phyloP scores from a whole-genome alignment of 768 basidiomycete species.

The Candolleomyces efflorescens region DNA sequence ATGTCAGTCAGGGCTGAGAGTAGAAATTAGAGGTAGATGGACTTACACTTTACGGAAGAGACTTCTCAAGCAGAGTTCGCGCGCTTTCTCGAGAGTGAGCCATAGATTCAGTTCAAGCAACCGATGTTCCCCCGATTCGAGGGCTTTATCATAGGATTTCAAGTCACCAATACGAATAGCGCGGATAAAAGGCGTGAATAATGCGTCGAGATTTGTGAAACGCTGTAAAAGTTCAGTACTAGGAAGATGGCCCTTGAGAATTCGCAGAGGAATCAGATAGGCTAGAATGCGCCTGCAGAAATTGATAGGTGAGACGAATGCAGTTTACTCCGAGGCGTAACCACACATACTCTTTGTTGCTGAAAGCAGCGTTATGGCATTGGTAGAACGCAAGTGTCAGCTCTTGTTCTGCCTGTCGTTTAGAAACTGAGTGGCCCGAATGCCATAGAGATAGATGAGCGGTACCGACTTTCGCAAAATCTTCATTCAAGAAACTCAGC shows the following conservation, averaged over 20 bases:
- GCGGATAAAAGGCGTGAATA: constrained; percentile 77
- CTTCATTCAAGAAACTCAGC: constrained; percentile 90
- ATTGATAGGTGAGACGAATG: neutral
- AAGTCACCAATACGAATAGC: constrained; percentile 81
- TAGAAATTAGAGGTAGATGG: neutral
- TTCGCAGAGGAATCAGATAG: constrained; percentile 85
- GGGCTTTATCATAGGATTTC: constrained; percentile 70
- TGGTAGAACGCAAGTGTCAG: constrained; percentile 83
- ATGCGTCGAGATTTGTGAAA: constrained; percentile 65
- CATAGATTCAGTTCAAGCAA: constrained; percentile 86
- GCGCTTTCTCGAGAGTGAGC: constrained; percentile 81
- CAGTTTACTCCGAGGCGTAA: no score
- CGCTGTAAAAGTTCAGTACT: constrained; percentile 62
- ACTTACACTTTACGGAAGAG: constrained; percentile 76
- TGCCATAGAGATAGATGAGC: neutral
- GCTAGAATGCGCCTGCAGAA: constrained; percentile 75
- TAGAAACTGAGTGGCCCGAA: neutral
- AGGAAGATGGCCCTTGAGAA: constrained; percentile 85
- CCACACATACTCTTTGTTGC: constrained; percentile 75
- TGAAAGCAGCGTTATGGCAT: constrained; percentile 64
- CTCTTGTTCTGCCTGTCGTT: constrained; percentile 74
- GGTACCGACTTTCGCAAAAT: constrained; percentile 66
- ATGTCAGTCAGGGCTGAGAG: neutral
- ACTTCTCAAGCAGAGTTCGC: constrained; percentile 82
- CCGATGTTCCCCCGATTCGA: constrained; percentile 64